Percentiles rank a stretch among this genome's conserved stretches.
Conservation (phyloP, 768 basidiomycete genomes). For the Rhodocollybia butyracea region DNA sequence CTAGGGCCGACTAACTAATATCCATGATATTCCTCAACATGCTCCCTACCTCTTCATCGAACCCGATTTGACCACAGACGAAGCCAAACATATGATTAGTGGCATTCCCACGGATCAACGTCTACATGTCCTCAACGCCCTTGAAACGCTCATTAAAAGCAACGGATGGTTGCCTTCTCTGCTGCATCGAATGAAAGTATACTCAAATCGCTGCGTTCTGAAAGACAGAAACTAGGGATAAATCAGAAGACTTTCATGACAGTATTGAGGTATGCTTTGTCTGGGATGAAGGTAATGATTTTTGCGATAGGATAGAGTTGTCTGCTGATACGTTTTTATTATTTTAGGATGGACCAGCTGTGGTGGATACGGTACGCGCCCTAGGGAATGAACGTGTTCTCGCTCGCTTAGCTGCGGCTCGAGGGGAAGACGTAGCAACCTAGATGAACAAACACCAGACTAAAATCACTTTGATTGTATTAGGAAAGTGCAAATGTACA, state of each 20-base stretch:
- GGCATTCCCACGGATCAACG: conserved; percentile 39
- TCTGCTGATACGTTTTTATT: too few relatives aligned
- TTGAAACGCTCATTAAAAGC: neutral
- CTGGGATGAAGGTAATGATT: conserved; percentile 72
- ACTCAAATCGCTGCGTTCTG: conserved; percentile 38
- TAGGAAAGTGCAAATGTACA: neutral
- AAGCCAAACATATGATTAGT: conserved; percentile 52
- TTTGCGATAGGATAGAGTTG: neutral
- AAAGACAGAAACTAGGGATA: conserved; percentile 35
- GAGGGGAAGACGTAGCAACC: neutral
- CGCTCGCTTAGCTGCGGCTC: conserved; percentile 24
- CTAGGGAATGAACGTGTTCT: conserved; percentile 42
- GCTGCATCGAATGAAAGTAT: conserved; percentile 33
- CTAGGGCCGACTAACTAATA: conserved; percentile 66
- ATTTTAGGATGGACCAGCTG: conserved; percentile 47
- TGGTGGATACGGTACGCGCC: conserved; percentile 41
- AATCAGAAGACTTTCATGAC: conserved; percentile 63
- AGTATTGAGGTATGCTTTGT: conserved; percentile 72
- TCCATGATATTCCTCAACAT: conserved; percentile 66
- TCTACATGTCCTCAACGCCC: conserved; percentile 6
- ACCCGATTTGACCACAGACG: conserved; percentile 53
- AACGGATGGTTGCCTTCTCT: neutral
- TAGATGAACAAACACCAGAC: too few relatives aligned
- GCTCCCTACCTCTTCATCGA: conserved; percentile 79
- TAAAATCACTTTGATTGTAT: too few relatives aligned